phyloP scores from a whole-genome alignment of 495 filamentous ascomycete genomes.

The Tuber melanosporum region DNA sequence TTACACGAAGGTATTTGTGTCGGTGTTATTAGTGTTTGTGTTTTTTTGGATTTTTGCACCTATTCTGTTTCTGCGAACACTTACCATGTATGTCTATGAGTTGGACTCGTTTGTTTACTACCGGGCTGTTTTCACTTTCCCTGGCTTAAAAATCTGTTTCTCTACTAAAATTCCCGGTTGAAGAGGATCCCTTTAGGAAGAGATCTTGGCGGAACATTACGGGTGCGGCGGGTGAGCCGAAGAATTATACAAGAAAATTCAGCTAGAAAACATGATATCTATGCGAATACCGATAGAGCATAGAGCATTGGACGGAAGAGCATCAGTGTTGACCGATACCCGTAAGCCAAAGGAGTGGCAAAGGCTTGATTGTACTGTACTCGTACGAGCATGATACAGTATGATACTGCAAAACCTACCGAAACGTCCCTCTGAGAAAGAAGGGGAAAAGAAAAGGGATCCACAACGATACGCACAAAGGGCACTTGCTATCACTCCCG shows the following conservation, averaged over 20 bases:
- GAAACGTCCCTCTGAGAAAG: background rate
- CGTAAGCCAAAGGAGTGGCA: background rate
- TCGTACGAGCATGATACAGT: background rate
- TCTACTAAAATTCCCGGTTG: background rate
- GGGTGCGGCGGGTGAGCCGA: background rate
- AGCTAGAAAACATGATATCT: background rate
- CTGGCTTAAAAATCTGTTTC: background rate
- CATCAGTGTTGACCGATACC: background rate
- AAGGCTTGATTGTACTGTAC: background rate
- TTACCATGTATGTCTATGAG: background rate
- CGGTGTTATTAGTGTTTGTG: conserved; percentile 7
- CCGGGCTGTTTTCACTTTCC: background rate
- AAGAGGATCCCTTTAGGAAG: background rate
- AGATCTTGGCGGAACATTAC: background rate
- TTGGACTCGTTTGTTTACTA: background rate
- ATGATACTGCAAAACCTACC: background rate
- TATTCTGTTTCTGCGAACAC: background rate
- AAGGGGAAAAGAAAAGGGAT: too few relatives aligned
- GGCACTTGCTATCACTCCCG: too few relatives aligned
- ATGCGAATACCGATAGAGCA: background rate
- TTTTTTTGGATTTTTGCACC: background rate
- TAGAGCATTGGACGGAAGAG: background rate
- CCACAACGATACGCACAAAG: background rate
- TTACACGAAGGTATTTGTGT: background rate
- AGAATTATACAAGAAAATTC: background rate